Evolutionary conservation across 345 rosid species (phyloP), one percentile per base, ranked within the genome.

Genomic region (Iberis pinnata): DNA sequence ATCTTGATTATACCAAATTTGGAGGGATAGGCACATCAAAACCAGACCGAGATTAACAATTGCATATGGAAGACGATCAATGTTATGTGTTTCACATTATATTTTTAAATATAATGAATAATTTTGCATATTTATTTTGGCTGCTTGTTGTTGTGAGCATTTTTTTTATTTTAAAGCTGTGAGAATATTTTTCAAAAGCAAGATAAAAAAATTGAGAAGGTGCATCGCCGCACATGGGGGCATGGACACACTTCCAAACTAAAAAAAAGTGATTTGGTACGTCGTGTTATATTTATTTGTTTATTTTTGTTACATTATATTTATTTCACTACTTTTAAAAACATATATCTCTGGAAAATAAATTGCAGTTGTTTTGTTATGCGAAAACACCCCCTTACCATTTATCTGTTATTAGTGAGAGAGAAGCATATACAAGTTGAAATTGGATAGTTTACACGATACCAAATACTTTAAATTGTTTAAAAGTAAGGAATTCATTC

Each of bases 201-300:
- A 49, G 13, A 41, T 38, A 15, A 25, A 22, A 31, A 22, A 22
- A 2, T 22, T 22, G 50, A 52, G 60, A 43, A 52, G 67, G 67
- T 53, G 60, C 67, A 52, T 61, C 59, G 53, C 14, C 22, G 60
- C 67, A 62, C 67, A 62, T 62, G 67, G 67, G 43, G 53, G 38
- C 59, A 52, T 62, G 60, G 53, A 24, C 40, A 53, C 46, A 52
- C 44, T 62, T 43, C 58, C 37, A 61, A 62, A 43, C 44, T 43
- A 61, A 22, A 22, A 22, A 22, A 22, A 60, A 43, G 45, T 42
- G 59, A 12, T 61, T 61, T 51, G 58, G 66, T 43, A 42, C 52
- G 15, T 67, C 40, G 13, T 61, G 27, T 49, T 19, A 49, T 60
- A 22, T 26, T 8, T 5, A 41, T 49, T 49, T 29, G 12, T 18